Evolutionary conservation across 2,329 filamentous ascomycete species (phyloP), one percentile per base, ranked within the genome.

Genomic region (Domatiomyces globalis): DNA sequence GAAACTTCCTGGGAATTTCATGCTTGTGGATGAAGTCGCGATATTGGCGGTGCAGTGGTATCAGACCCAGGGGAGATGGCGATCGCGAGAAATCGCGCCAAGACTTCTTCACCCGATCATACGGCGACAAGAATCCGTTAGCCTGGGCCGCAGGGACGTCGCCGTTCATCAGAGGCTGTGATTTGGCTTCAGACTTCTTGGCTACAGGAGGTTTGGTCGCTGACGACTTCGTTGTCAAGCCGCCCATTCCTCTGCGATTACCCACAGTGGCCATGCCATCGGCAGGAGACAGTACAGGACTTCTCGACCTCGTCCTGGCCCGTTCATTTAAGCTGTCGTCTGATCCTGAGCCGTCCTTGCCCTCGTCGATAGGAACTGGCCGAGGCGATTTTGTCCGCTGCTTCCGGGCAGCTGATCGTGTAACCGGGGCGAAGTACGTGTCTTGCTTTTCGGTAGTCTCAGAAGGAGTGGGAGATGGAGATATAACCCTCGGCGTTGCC

Each of bases 31-130:
- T 86, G 64, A 98, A 88, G 25, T 78, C 84, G 61, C 87, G 80
- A 79, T 92, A 98, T 65, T 92, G 84, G 54, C 86, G 77, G 67
- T 98, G 92, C 62, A 98, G 90, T 2, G 92, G 92, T 55, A 98
- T 98, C 47, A 96, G 75, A 7, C 92, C 92, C 4, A 96, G 76
- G 8, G 92, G 92, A 61, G 87, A 94, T 2, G 92, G 92, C 60
- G 87, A 94, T 56, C 92, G 80, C 62, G 87, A 95, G 65, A 95
- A 79, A 64, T 90, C 86, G 54, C 85, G 80, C 86, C 87, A 94
- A 66, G 77, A 85, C 45, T 59, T 61, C 50, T 61, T 59, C 46
- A 61, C 58, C 72, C 84, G 85, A 56, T 83, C 81, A 25, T 78
- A 73, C 2, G 84, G 84, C 18, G 81, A 83, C 48, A 90, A 72